phyloP scores from a whole-genome alignment of 345 rosid genomes.

The Arabidopsis arenosa region DNA sequence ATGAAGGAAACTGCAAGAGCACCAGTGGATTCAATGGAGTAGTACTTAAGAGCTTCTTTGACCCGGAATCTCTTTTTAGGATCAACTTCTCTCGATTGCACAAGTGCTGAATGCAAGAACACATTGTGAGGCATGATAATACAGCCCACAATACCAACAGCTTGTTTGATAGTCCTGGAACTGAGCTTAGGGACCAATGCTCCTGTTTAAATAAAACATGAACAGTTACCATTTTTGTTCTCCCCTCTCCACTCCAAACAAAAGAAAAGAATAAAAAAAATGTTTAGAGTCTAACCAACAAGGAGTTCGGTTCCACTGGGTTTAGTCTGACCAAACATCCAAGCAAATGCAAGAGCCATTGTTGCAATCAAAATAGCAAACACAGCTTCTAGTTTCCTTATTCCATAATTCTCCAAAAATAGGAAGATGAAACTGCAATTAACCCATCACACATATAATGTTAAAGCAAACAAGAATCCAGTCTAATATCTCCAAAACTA shows the following conservation, averaged over 20 bases:
- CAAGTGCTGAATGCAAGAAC: slow-evolving; percentile 96
- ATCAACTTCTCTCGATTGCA: slow-evolving; percentile 86
- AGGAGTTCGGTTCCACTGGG: slow-evolving; percentile 77
- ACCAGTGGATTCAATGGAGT: slow-evolving; percentile 73
- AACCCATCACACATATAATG: slow-evolving; percentile 13
- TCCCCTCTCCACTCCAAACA: background rate
- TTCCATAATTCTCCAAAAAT: slow-evolving; percentile 92
- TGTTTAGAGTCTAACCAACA: slow-evolving; percentile 54
- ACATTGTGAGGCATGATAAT: slow-evolving; percentile 98
- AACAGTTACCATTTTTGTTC: slow-evolving; percentile 1
- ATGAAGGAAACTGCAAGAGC: slow-evolving; percentile 85
- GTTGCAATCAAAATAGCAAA: slow-evolving; percentile 84
- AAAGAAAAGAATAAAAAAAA: background rate
- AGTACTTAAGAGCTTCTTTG: slow-evolving; percentile 88
- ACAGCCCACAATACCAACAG: slow-evolving; percentile 95
- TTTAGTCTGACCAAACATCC: slow-evolving; percentile 94
- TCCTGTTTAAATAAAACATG: slow-evolving; percentile 48
- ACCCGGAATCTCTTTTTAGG: slow-evolving; percentile 68
- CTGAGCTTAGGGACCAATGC: slow-evolving; percentile 81
- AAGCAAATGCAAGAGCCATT: slow-evolving; percentile 91
- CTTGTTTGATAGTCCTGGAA: slow-evolving; percentile 87
- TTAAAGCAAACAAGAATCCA: slow-evolving; percentile 6
- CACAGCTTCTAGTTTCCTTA: slow-evolving; percentile 92
- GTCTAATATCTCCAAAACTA: background rate
- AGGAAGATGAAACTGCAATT: slow-evolving; percentile 81